phyloP scores from a whole-genome alignment of 768 basidiomycete species.

The Collybia mongolica region DNA sequence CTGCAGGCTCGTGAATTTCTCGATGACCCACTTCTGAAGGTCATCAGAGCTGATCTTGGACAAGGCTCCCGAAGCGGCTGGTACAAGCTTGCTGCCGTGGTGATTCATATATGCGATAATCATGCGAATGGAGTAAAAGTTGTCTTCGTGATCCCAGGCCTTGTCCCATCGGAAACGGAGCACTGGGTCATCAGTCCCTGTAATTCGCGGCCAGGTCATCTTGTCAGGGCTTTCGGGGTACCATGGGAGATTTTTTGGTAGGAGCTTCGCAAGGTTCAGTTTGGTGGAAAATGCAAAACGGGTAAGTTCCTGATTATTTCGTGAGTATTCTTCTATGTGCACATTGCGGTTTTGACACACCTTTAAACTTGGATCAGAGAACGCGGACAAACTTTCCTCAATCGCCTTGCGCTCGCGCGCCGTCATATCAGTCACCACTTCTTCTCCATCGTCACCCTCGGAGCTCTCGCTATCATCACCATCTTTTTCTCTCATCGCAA shows the following conservation, averaged over 20 bases:
- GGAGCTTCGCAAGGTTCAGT: conserved; percentile 1
- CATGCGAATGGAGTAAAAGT: conserved; percentile 3
- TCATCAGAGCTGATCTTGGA: conserved; percentile 1
- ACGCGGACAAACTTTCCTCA: neutral
- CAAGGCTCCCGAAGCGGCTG: neutral
- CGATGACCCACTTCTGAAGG: neutral
- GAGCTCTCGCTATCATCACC: neutral
- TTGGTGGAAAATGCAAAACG: neutral
- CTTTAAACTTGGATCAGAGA: neutral
- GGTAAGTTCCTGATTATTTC: neutral
- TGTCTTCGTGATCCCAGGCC: neutral
- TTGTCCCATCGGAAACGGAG: conserved; percentile 3
- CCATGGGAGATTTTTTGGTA: conserved; percentile 2
- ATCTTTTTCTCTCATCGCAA: neutral
- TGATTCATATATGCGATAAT: conserved; percentile 4
- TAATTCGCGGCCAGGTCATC: conserved; percentile 5
- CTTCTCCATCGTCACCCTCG: neutral
- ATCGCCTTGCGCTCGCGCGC: neutral
- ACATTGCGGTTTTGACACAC: neutral
- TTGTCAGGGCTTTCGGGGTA: neutral
- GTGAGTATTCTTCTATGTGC: neutral
- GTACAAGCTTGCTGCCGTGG: neutral
- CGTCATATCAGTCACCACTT: neutral
- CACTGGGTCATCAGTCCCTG: conserved; percentile 1
- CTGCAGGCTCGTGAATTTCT: neutral